Conservation (phyloP, 2,329 filamentous ascomycete genomes). For the Stylonectria norvegica region DNA sequence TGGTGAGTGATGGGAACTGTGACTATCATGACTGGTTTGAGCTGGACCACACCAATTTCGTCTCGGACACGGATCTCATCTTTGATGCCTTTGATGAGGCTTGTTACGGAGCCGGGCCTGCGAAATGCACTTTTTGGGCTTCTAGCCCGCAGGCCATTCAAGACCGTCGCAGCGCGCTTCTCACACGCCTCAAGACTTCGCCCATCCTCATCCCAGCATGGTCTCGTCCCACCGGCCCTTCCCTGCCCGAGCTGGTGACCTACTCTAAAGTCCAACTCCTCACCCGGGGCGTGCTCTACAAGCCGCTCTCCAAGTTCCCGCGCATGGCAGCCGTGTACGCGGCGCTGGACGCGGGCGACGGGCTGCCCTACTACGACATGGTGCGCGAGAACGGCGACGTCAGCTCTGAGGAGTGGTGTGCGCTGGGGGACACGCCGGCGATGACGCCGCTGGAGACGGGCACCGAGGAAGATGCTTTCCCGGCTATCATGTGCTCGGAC, state of each 20-base stretch:
- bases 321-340: conserved; percentile 42
- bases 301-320: conserved; percentile 41
- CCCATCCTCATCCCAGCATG: conserved; percentile 42
- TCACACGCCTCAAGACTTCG: conserved; percentile 37
- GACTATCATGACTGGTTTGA: conserved; percentile 54
- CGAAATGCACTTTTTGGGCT: conserved; percentile 44
- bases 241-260: conserved; percentile 48
- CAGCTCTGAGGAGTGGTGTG: conserved; percentile 18
- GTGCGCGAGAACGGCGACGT: conserved; percentile 10
- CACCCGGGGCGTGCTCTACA: conserved; percentile 42
- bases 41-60: conserved; percentile 43
- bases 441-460: conserved; percentile 25
- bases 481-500: conserved; percentile 47
- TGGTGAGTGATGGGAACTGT: conserved; percentile 52
- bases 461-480: conserved; percentile 37
- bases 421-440: conserved; percentile 26
- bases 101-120: conserved; percentile 51
- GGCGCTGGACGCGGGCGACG: conserved; percentile 43
- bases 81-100: conserved; percentile 51
- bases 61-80: conserved; percentile 53
- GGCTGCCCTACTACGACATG: conserved; percentile 40
- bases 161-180: conserved; percentile 36
- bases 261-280: conserved; percentile 46
- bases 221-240: conserved; percentile 28
- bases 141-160: conserved; percentile 37